phyloP scores from a whole-genome alignment of 106 monocot genomes.

The Allium sativum region DNA sequence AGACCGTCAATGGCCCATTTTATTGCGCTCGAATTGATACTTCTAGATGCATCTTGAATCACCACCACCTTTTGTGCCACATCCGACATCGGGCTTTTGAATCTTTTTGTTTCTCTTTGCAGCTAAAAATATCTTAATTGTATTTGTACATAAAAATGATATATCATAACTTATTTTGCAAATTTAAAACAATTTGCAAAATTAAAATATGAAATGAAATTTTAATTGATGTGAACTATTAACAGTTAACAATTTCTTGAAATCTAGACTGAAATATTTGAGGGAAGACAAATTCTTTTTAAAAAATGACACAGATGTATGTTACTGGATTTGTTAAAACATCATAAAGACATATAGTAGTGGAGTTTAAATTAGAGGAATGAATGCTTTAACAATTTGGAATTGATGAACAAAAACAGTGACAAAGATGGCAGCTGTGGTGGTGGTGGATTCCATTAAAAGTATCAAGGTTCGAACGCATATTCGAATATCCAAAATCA shows the following conservation, averaged over 20 bases:
- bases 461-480: conserved; percentile 7
- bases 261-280: background rate
- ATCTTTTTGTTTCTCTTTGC: background rate
- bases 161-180: no score
- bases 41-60: conserved; percentile 47
- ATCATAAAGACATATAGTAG: background rate
- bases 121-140: background rate
- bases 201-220: background rate
- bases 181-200: background rate
- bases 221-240: background rate
- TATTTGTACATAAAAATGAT: background rate
- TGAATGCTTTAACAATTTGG: background rate
- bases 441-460: background rate
- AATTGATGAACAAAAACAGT: background rate
- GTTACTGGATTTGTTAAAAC: background rate
- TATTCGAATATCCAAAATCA: conserved; percentile 7
- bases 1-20: conserved; percentile 38
- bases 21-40: conserved; percentile 28
- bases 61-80: conserved; percentile 33
- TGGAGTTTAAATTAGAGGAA: background rate
- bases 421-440: background rate
- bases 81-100: background rate
- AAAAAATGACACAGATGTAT: background rate
- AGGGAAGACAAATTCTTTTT: background rate
- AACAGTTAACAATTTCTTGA: background rate